These are phyloP conservation scores for Eucalyptus erythrocorys DNA, from an alignment of 345 rosid genomes.

Conservation along the genomic window DNA sequence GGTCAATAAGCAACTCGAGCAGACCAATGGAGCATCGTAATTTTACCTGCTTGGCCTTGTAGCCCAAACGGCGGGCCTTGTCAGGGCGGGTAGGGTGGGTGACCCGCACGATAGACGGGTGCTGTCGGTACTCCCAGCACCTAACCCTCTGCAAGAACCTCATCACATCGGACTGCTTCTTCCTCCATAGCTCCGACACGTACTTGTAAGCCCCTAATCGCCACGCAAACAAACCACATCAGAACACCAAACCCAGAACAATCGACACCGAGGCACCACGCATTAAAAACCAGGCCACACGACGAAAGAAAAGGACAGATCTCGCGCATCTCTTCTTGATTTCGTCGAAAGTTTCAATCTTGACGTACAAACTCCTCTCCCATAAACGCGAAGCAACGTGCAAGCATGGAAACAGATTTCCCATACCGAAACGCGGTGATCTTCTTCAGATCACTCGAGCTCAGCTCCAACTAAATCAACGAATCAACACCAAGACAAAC, in stretches of 20 bases:
- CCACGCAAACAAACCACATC: neutral
- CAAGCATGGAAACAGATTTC: neutral
- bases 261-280: neutral
- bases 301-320: neutral
- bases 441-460: neutral
- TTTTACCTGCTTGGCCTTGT: conserved; percentile 94
- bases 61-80: conserved; percentile 91
- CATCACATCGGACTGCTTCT: conserved; percentile 99
- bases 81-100: conserved; percentile 93
- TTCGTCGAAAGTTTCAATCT: neutral
- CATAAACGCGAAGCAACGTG: neutral
- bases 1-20: neutral
- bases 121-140: conserved; percentile 99
- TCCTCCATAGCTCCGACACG: conserved; percentile 98
- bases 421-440: neutral
- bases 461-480: neutral
- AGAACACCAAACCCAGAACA: neutral
- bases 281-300: neutral
- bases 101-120: conserved; percentile 87
- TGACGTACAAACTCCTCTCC: neutral
- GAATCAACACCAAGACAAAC: neutral
- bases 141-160: conserved; percentile 94
- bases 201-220: conserved; percentile 88
- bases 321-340: neutral
- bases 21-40: neutral